These are phyloP conservation scores for Trypanosoma brucei DNA, from an alignment of 208 protist genomes.

Conservation along the genomic window DNA sequence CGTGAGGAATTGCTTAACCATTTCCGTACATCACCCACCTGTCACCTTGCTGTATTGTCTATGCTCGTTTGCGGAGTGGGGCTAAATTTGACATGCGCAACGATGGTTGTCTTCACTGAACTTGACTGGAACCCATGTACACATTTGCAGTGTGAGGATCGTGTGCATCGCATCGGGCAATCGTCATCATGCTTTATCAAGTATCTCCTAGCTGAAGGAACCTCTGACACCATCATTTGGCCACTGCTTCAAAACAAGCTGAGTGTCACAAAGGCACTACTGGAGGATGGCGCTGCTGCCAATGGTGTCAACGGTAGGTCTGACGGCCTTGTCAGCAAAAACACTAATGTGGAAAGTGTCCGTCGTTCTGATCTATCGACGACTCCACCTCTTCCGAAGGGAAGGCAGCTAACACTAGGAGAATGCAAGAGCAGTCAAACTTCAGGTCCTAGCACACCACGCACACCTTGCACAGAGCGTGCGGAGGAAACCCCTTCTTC, in stretches of 20 bases:
- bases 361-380: not conserved
- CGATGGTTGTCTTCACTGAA: slow-evolving; percentile 95
- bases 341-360: not conserved
- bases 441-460: too few relatives aligned
- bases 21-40: slow-evolving; percentile 68
- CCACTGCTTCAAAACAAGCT: slow-evolving; percentile 86
- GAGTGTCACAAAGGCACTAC: slow-evolving; percentile 70
- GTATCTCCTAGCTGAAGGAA: slow-evolving; percentile 91
- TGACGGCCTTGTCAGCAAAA: not conserved
- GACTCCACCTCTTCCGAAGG: slow-evolving; percentile 13
- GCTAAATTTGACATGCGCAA: slow-evolving; percentile 92
- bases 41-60: slow-evolving; percentile 84
- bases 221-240: slow-evolving; percentile 89
- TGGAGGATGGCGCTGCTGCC: slow-evolving; percentile 36
- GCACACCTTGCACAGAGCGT: too few relatives aligned
- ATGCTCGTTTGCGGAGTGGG: slow-evolving; percentile 95
- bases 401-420: slow-evolving; percentile 21
- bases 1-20: slow-evolving; percentile 70
- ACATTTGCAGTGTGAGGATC: slow-evolving; percentile 95
- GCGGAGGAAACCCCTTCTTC: too few relatives aligned
- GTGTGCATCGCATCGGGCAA: slow-evolving; percentile 95
- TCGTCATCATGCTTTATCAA: slow-evolving; percentile 82
- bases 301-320: slow-evolving; percentile 5
- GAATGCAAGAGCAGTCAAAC: not conserved
- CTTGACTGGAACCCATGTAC: slow-evolving; percentile 96